Evolutionary conservation across 179 eudicot species (phyloP).

Genomic region (Camellia oleifera): DNA sequence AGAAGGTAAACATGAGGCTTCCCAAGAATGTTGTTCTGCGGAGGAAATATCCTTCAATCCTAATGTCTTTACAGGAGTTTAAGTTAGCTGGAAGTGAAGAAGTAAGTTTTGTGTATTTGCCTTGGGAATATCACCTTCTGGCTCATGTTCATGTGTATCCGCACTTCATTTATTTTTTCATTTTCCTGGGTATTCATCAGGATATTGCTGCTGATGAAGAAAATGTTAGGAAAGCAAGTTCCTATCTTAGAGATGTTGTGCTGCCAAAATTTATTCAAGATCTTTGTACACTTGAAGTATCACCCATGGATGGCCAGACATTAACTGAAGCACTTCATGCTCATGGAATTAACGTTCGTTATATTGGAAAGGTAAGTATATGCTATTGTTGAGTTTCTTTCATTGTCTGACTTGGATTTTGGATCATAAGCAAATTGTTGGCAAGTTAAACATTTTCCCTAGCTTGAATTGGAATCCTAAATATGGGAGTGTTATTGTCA

Average conservation of each 20-base stretch:
- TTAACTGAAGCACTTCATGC: slow-evolving; percentile 97
- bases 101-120: slow-evolving; percentile 31
- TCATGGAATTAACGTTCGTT: slow-evolving; percentile 95
- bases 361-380: slow-evolving; percentile 80
- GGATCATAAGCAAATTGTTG: background rate
- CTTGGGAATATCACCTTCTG: background rate
- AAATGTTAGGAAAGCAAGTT: slow-evolving; percentile 72
- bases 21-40: slow-evolving; percentile 34
- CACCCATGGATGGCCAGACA: slow-evolving; percentile 99
- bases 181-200: slow-evolving; percentile 37
- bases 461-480: background rate
- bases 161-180: background rate
- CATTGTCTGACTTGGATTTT: slow-evolving; percentile 1
- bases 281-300: slow-evolving; percentile 91
- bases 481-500: background rate
- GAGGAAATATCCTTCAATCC: slow-evolving; percentile 74
- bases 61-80: slow-evolving; percentile 93
- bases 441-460: background rate
- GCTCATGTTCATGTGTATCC: background rate
- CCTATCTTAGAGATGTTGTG: slow-evolving; percentile 63
- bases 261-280: slow-evolving; percentile 83
- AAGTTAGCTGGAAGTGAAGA: slow-evolving; percentile 77
- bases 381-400: background rate
- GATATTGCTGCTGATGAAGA: slow-evolving; percentile 89
- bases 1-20: slow-evolving; percentile 31